phyloP scores from a whole-genome alignment of 139 green algal species.

The Tetratostichococcus sp. region DNA sequence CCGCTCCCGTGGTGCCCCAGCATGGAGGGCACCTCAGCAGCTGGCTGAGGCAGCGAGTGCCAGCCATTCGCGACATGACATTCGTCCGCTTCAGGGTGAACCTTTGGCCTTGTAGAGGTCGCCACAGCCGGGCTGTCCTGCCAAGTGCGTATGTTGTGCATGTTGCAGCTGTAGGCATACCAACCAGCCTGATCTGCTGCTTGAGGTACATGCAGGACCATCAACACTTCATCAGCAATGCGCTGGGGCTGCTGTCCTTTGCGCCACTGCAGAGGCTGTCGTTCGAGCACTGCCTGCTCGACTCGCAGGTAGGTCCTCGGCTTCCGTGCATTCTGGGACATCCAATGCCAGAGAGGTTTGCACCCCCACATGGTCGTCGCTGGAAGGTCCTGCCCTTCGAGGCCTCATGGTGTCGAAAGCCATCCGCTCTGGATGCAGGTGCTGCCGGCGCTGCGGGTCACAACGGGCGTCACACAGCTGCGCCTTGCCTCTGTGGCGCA shows the following conservation, averaged over 20 bases:
- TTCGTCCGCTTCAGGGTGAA: neutral
- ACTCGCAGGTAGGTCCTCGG: neutral
- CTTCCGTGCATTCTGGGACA: no score
- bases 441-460: neutral
- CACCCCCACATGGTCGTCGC: no score
- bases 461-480: neutral
- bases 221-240: neutral
- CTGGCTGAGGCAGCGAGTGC: neutral
- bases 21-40: neutral
- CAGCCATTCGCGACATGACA: neutral
- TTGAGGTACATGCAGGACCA: neutral
- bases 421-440: neutral
- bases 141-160: no score
- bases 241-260: neutral
- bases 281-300: neutral
- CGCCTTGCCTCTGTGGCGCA: neutral
- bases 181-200: no score
- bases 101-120: no score
- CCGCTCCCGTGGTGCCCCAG: no score
- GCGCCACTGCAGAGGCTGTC: neutral
- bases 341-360: no score
- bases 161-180: no score
- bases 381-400: no score
- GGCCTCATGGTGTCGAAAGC: no score
- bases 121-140: no score